Base-by-base conservation (phyloP, 2,329 filamentous ascomycete species). In the Fusarium guadeloupense region DNA sequence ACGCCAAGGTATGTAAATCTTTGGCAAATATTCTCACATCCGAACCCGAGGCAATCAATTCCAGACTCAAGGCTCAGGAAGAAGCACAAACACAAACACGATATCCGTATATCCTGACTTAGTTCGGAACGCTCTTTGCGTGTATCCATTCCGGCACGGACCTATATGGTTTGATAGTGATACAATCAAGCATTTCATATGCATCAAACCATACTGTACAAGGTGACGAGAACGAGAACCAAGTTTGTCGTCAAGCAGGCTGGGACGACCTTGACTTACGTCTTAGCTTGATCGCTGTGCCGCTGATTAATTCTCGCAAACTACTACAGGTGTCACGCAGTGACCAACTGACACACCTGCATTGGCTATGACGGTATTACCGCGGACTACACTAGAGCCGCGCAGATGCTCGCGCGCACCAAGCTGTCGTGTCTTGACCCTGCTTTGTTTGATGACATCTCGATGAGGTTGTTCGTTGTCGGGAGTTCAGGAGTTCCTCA, bases 21-120 rank as follows among this genome's bases (percentile, higher is more conserved):
- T 35, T 30, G 9, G 45, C 50, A 55, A 64, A 61, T 54, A 28
- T 52, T 54, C 46, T 44, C 43, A 41, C 26, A 54, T 59, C 26
- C 42, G n/a, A 47, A 39, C 14, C 19, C 20, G 23, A 43, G 25
- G 30, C 12, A 6, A 42, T 49, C 47, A 55, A 51, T 57, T 55
- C 63, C 60, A 57, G 54, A 54, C 63, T 64, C 60, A 64, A 62
- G 62, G 57, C 54, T 66, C 50, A 66, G 62, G 60, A 31, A 62
- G 54, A 39, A 45, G 40, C 45, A 46, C 57, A 34, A 46, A 53
- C 54, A 62, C 54, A 9, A 25, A 25, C 23, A 5, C 23, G 23
- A 25, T 49, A 39, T 30, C n/a, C n/a, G n/a, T n/a, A n/a, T n/a
- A n/a, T n/a, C n/a, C n/a, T n/a, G n/a, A n/a, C n/a, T n/a, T n/a